Evolutionary conservation across 192 early-diverging fungal species (phyloP), one percentile per base, ranked within the genome.

Genomic region (Radiomyces spectabilis): DNA sequence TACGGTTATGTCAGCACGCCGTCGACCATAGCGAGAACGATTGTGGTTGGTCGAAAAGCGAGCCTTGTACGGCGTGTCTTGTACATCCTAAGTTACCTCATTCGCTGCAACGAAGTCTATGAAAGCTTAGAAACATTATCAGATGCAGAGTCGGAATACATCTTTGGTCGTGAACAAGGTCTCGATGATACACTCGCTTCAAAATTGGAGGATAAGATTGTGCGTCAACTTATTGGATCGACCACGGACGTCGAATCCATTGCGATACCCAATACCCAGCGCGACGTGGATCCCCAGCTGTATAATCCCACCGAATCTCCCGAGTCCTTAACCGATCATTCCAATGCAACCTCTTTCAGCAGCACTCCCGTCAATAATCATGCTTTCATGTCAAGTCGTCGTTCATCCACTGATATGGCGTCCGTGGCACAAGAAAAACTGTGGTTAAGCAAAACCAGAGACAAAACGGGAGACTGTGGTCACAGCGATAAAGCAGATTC

Each of bases 61-160:
- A 71, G 61, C 25, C 56, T 68, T 31, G 78, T 80, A 19, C 67
- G 75, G 33, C 64, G 75, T 6, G 58, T 80, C 0, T 33, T 80
- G 1, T 77, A 64, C 37, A 55, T 80, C n/a, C 61, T 80, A 13
- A 77, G 72, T 21, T 80, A 80, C 41, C 73, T 80, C 48, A 80
- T 80, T 35, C 66, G 78, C 21, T 80, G 78, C 46, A 80, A 77
- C 37, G 78, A 80, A 57, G 75, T 80, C 4, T 80, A 71, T 51
- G 68, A 73, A 29, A 70, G 59, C 4, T 44, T 68, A 31, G 68
- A 65, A 18, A 19, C 31, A 9, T 33, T 34, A 33, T 19, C 35
- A 26, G 42, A 44, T 56, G 37, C 8, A 51, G 39, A 45, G 19
- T 30, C 40, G 22, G 37, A 10, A 27, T 29, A 44, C 31, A 32